Base-by-base conservation (phyloP, 208 protist genomes). In the Crithidia expoeki region DNA sequence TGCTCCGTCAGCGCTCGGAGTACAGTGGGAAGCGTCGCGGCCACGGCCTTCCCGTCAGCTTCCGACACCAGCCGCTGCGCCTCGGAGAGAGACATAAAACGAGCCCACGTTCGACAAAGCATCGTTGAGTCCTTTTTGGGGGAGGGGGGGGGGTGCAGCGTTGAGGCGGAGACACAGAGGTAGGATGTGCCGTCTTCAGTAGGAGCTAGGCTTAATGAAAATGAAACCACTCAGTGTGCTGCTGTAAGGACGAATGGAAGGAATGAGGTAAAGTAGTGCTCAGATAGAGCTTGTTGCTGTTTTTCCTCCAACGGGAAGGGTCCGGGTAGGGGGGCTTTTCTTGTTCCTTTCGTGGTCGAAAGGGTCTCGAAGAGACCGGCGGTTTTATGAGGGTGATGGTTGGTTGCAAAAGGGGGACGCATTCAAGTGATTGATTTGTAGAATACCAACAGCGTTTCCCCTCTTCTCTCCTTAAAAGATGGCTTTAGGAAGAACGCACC, bases 61-160 rank as follows among this genome's bases (percentile, higher is more conserved):
- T 86, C 80, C 2, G 81, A 44, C 28, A 92, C 81, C 21, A 89
- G 70, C 16, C 28, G 46, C 32, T 75, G 68, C 38, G 83, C 81
- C 71, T 87, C 83, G 6, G 81, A 52, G 3, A 89, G 50, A 14
- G 80, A 70, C 9, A 92, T 69, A 7, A 63, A 30, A n/a, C 50
- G 38, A 4, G 34, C 10, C 63, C 63, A 67, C 32, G 64, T 67
- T 6, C 72, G 64, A 25, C 72, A 50, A 21, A 77, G 27, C 72
- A 77, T 77, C 16, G 25, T 66, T 50, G 28, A 25, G 0, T 16
- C 34, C n/a, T n/a, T n/a, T n/a, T n/a, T n/a, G n/a, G 49, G 38
- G 61, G 27, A 52, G 21, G 9, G 19, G 10, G 44, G 16, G 19
- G 44, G 21, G 16, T 49, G 44, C 4, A 49, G 44, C 7, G 38